A percentile compares a stretch with the other conserved stretches of the same genome.
Conservation (phyloP, 768 basidiomycete genomes). For the Trametes meyenii region DNA sequence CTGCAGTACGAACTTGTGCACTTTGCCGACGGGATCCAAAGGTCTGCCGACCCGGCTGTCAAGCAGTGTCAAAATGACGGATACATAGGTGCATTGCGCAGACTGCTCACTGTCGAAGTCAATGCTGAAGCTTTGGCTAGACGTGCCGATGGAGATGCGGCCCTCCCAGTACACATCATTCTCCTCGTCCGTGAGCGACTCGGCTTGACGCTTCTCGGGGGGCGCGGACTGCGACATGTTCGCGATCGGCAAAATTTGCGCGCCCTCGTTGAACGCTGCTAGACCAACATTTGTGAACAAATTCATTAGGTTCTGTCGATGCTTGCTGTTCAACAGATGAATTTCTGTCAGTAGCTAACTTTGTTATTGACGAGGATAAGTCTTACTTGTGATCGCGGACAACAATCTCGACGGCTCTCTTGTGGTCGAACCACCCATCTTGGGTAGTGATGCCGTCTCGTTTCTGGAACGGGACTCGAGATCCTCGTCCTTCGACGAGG, state of each 20-base stretch:
- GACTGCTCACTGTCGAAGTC: conserved; percentile 22
- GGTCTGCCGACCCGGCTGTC: conserved; percentile 24
- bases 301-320: conserved; percentile 24
- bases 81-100: background rate
- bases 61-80: background rate
- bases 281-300: conserved; percentile 17
- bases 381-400: conserved; percentile 21
- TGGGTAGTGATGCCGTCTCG: conserved; percentile 16
- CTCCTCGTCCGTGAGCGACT: conserved; percentile 27
- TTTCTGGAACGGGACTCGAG: conserved; percentile 16
- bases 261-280: conserved; percentile 22
- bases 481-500: conserved; percentile 8
- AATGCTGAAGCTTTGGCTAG: conserved; percentile 33
- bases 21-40: conserved; percentile 25
- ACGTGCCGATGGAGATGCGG: conserved; percentile 49
- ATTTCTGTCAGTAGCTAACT: background rate
- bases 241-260: conserved; percentile 19
- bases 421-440: conserved; percentile 23
- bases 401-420: conserved; percentile 5
- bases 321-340: conserved; percentile 15
- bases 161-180: conserved; percentile 43
- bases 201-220: conserved; percentile 21
- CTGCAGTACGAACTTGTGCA: conserved; percentile 20
- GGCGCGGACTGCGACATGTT: background rate
- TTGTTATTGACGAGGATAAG: background rate